A percentile compares a stretch with the other conserved stretches of the same genome.
phyloP scores from a whole-genome alignment of 805 yeast genomes.

The Ogataea haglerorum region DNA sequence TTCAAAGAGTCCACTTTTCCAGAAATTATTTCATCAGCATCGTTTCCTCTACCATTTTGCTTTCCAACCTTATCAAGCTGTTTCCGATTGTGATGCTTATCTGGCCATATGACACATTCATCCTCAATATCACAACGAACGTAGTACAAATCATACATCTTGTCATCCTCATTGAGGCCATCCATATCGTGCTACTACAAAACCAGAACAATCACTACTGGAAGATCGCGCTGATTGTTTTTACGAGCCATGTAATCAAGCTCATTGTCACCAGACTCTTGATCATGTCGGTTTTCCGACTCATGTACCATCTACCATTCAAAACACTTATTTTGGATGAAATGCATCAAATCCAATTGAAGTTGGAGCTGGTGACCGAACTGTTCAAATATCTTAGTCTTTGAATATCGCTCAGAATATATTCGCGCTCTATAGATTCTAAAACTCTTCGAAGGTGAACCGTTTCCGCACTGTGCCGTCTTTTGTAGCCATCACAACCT shows the following conservation, averaged over 20 bases:
- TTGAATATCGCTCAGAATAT: conserved; percentile 3
- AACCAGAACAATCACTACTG: conserved; percentile 28
- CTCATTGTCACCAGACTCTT: conserved; percentile 21
- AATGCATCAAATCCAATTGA: conserved; percentile 23
- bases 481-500: conserved; percentile 45
- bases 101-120: conserved; percentile 91
- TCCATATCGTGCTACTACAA: conserved; percentile 30
- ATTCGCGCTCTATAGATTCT: conserved; percentile 2
- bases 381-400: conserved; percentile 14
- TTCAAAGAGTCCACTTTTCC: conserved; percentile 34
- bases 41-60: conserved; percentile 63
- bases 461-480: conserved; percentile 33
- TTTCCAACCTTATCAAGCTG: conserved; percentile 75
- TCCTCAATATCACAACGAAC: conserved; percentile 38
- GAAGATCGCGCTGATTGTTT: conserved; percentile 27
- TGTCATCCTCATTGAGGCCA: conserved; percentile 31
- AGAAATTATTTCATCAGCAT: conserved; percentile 33
- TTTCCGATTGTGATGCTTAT: conserved; percentile 91
- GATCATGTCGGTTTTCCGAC: conserved; percentile 18
- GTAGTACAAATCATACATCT: conserved; percentile 32
- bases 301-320: conserved; percentile 21
- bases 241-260: conserved; percentile 23
- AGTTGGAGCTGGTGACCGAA: conserved; percentile 20
- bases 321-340: conserved; percentile 25
- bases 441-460: conserved; percentile 27